Percentiles rank a stretch among this genome's conserved stretches.
These are phyloP conservation scores for Taxillus chinensis DNA, from an alignment of 164 flowering plant genomes.

Conservation along the genomic window DNA sequence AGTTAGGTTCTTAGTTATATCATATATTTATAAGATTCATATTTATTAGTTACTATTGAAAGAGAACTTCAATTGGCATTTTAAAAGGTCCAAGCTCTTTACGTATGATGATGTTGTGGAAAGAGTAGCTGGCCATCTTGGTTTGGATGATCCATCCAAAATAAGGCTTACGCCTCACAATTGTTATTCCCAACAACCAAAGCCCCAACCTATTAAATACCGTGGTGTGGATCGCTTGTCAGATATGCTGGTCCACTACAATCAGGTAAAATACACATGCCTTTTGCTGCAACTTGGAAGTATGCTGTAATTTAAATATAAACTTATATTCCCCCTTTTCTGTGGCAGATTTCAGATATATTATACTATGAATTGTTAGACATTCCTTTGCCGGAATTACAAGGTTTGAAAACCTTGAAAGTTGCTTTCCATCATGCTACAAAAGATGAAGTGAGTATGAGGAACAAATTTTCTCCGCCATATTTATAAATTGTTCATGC, in stretches of 20 bases:
- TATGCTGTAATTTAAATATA: background rate
- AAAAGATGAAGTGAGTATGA: conserved; percentile 37
- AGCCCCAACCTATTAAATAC: conserved; percentile 56
- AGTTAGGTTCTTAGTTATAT: background rate
- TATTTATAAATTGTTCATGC: background rate
- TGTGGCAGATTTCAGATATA: conserved; percentile 55
- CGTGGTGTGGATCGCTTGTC: conserved; percentile 55
- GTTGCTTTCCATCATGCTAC: conserved; percentile 40
- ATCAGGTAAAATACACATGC: conserved; percentile 38
- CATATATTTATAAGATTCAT: background rate
- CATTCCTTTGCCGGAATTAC: conserved; percentile 72
- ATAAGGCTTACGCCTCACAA: conserved; percentile 75
- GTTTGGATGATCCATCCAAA: conserved; percentile 73
- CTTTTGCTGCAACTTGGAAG: background rate
- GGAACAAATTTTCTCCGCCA: background rate
- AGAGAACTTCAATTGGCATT: background rate
- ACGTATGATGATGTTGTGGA: conserved; percentile 86
- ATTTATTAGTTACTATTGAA: background rate
- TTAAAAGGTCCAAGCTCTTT: conserved; percentile 46
- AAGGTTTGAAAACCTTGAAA: conserved; percentile 43
- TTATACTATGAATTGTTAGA: conserved; percentile 78
- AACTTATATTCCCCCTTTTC: background rate
- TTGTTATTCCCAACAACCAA: conserved; percentile 70
- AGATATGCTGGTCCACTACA: conserved; percentile 72
- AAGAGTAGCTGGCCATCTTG: conserved; percentile 59